Evolutionary conservation across 371 early-diverging fungal species (phyloP).

Genomic region (Cokeromyces recurvatus): DNA sequence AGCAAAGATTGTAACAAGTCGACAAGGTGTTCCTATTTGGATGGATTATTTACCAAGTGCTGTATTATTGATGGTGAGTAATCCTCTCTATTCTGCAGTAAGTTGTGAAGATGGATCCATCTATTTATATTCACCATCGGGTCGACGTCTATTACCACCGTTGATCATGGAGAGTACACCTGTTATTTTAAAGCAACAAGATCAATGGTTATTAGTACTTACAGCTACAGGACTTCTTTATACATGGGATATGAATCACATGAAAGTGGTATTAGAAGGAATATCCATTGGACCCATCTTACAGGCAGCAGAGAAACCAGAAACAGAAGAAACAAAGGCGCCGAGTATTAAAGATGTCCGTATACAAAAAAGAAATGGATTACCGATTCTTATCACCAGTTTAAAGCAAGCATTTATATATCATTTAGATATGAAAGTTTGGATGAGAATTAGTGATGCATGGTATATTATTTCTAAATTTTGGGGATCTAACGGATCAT

Average conservation of each 20-base stretch:
- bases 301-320: constrained; percentile 33
- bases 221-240: constrained; percentile 59
- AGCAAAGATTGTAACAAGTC: constrained; percentile 43
- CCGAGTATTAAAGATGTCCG: constrained; percentile 58
- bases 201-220: constrained; percentile 60
- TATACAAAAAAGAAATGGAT: constrained; percentile 60
- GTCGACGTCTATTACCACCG: constrained; percentile 66
- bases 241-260: constrained; percentile 63
- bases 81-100: constrained; percentile 51
- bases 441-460: constrained; percentile 71
- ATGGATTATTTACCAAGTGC: constrained; percentile 55
- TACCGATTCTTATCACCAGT: constrained; percentile 69
- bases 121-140: constrained; percentile 62
- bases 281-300: constrained; percentile 60
- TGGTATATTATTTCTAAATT: constrained; percentile 57
- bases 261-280: constrained; percentile 39
- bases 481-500: constrained; percentile 24
- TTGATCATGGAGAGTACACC: constrained; percentile 65
- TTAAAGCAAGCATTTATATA: constrained; percentile 73
- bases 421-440: constrained; percentile 61
- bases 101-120: constrained; percentile 71
- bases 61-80: constrained; percentile 60
- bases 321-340: constrained; percentile 25
- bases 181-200: constrained; percentile 52
- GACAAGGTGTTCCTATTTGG: constrained; percentile 51